Evolutionary conservation across 139 green algal genomes (phyloP), one percentile per base, ranked within the genome.

Genomic region (Haematococcus lacustris): DNA sequence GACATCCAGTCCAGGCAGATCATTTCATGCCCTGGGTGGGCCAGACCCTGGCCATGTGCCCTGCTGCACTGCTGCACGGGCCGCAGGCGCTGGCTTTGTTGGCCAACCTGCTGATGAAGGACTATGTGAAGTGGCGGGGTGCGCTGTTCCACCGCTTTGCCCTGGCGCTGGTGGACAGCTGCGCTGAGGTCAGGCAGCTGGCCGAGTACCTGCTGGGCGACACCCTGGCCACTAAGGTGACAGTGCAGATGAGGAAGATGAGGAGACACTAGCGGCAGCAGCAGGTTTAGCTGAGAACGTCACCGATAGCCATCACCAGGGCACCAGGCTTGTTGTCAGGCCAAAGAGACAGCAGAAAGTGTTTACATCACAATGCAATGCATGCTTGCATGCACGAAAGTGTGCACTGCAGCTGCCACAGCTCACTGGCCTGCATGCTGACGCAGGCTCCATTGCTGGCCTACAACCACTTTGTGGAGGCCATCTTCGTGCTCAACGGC

Each of bases 401-500:
- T n/a, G n/a, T n/a, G n/a, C n/a, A n/a, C n/a, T n/a, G n/a, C n/a
- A n/a, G n/a, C n/a, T n/a, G n/a, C n/a, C n/a, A n/a, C n/a, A n/a
- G n/a, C n/a, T n/a, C n/a, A n/a, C n/a, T n/a, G n/a, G n/a, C 28
- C 57, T 64, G 25, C 28, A 25, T 64, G 57, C 32, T 5, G 3
- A 25, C 30, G 33, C 64, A 70, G 64, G 86, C 87, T 25, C 89
- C 92, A 13, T 71, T 92, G 69, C 86, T 97, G 63, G 89, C 89
- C 0, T 95, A 97, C 87, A 97, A 96, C 81, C 87, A 94, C 78
- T 97, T 97, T 77, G 77, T 97, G 9, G 92, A 97, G 85, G 76
- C 85, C 1, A 37, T 97, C 41, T 97, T 94, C 59, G 81, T 92
- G 26, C 83, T 97, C 33, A 97, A 97, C 75, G 86, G 74, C 73